Conservation (phyloP, 2,329 filamentous ascomycete species). For the Penicillium sp. region DNA sequence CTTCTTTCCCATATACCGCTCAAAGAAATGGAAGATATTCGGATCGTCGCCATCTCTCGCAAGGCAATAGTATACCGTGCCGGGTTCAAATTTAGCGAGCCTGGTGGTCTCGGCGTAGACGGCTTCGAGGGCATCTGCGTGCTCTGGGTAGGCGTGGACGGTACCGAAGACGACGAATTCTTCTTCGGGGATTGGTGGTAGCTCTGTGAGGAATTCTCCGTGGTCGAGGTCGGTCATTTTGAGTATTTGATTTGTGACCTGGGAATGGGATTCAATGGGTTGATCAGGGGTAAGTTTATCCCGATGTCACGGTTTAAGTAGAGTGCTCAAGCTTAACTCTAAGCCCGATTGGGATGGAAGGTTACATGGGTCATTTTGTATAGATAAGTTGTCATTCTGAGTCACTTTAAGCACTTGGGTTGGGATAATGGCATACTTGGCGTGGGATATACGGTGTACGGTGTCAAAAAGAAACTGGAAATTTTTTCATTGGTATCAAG, state of each 20-base stretch:
- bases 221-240: background rate
- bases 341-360: background rate
- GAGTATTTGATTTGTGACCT: background rate
- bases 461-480: background rate
- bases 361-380: background rate
- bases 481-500: conserved; percentile 16
- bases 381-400: background rate
- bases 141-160: conserved; percentile 9
- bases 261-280: background rate
- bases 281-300: background rate
- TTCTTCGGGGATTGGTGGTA: conserved; percentile 3
- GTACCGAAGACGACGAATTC: conserved; percentile 12
- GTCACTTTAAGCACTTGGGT: background rate
- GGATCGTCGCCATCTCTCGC: conserved; percentile 4
- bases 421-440: background rate
- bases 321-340: background rate
- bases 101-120: conserved; percentile 13
- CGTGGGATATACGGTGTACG: background rate
- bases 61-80: conserved; percentile 11
- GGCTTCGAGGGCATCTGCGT: conserved; percentile 11
- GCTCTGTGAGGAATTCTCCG: conserved; percentile 4
- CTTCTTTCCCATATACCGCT: conserved; percentile 4
- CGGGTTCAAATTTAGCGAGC: conserved; percentile 9
- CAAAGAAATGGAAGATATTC: conserved; percentile 10
- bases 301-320: background rate